Evolutionary conservation across 192 early-diverging fungal genomes (phyloP), one percentile per base, ranked within the genome.

Genomic region (Diversispora epigaea): DNA sequence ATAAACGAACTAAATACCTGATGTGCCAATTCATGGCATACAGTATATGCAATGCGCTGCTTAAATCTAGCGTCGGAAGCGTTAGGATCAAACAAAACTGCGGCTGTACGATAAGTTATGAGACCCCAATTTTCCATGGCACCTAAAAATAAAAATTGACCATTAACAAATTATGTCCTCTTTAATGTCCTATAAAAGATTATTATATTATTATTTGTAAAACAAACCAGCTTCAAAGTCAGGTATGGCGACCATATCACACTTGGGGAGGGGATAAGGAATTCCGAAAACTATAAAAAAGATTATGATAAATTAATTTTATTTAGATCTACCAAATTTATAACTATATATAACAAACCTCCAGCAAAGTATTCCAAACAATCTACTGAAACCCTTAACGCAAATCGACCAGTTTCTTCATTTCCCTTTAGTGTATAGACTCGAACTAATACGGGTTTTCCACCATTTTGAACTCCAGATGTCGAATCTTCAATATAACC

Each of bases 111-210:
- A 78, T 94, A 97, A 7, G 96, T 98, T 45, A 98, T 88, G 40
- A 97, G 82, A 71, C 96, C 96, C 96, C 96, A 98, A 86, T 98
- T 98, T 83, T 96, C 95, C 96, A 98, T 96, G 47, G 91, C 91
- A 50, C 87, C 87, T 77, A 56, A 45, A 40, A 25, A 22, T 17
- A 64, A 46, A 61, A 2, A 19, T 55, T 56, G 21, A 60, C 25
- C 25, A 4, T 25, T 22, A 12, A 25, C 25, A 60, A 25, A 60
- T 60, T 25, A 19, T 60, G 10, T 12, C 10, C 25, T 60, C 12
- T 17, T 11, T 11, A 11, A 60, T 32, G 11, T 52, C 17, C 50
- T 15, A 52, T 9, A 15, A 52, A 14, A 22, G 8, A 60, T 19
- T 0, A 45, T 44, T 7, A 44, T 15, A 64, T 15, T 4, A 54